A percentile compares a stretch with the other conserved stretches of the same genome.
Evolutionary conservation across 1,284 basidiomycete species (phyloP).

Genomic region (Leccinum angustisporum): DNA sequence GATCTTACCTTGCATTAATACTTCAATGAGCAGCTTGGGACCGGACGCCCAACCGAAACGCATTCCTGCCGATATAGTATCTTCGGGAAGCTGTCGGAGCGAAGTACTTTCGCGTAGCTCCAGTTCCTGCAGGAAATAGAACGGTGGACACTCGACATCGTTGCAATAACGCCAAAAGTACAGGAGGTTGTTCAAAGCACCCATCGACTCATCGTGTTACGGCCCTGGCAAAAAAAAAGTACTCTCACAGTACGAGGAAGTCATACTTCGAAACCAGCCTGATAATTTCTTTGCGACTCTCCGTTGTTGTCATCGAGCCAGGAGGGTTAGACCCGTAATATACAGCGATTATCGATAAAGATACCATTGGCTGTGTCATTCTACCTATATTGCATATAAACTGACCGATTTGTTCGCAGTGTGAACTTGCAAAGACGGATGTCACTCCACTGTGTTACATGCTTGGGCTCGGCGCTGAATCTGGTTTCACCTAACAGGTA

Average conservation of each 20-base stretch:
- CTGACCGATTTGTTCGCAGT: constrained; percentile 61
- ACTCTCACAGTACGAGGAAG: constrained; percentile 75
- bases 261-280: constrained; percentile 68
- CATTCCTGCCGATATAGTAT: constrained; percentile 74
- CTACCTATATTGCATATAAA: constrained; percentile 4
- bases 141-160: constrained; percentile 51
- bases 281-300: constrained; percentile 74
- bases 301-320: constrained; percentile 63
- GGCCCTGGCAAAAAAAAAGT: constrained; percentile 28
- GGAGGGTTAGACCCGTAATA: constrained; percentile 71
- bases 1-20: constrained; percentile 62
- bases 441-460: constrained; percentile 49
- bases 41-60: constrained; percentile 81
- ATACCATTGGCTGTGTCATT: not conserved
- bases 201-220: not conserved
- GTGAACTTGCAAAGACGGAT: constrained; percentile 53
- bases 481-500: constrained; percentile 1
- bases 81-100: constrained; percentile 87
- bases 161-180: constrained; percentile 28
- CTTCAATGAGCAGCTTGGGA: constrained; percentile 66
- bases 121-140: constrained; percentile 75
- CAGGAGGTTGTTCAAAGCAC: constrained; percentile 63
- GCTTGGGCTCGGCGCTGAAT: not conserved
- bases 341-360: not conserved
- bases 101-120: constrained; percentile 57